Evolutionary conservation across 192 early-diverging fungal species (phyloP).

Genomic region (Entomortierella chlamydospora): DNA sequence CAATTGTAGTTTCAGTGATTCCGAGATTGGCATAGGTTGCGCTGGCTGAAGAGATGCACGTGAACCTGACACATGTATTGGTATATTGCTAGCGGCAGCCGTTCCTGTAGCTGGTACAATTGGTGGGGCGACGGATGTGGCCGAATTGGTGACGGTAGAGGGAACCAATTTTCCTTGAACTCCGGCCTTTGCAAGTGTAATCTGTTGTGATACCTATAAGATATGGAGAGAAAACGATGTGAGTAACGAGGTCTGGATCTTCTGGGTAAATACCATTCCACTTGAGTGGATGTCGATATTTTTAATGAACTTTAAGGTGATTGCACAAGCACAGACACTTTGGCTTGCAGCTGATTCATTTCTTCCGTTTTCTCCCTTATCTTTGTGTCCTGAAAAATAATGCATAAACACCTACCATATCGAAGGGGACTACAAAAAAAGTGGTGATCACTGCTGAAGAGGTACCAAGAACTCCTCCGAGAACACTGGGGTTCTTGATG

Average conservation of each 20-base stretch:
- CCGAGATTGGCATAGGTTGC: slow-evolving; percentile 36
- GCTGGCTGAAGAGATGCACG: slow-evolving; percentile 25
- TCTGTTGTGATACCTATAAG: slow-evolving; percentile 48
- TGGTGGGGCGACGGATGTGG: slow-evolving; percentile 25
- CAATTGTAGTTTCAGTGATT: slow-evolving; percentile 41
- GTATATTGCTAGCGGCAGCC: slow-evolving; percentile 19
- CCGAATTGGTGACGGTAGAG: slow-evolving; percentile 11
- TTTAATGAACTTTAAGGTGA: too few relatives aligned
- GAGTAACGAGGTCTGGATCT: neutral
- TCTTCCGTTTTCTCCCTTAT: slow-evolving; percentile 20
- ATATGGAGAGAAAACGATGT: neutral
- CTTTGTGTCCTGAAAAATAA: slow-evolving; percentile 1
- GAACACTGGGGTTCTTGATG: slow-evolving; percentile 22
- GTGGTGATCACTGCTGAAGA: slow-evolving; percentile 51
- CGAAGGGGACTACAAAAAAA: slow-evolving; percentile 53
- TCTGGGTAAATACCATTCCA: neutral
- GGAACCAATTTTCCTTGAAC: slow-evolving; percentile 26
- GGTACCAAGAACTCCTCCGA: slow-evolving; percentile 39
- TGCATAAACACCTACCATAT: slow-evolving; percentile 29
- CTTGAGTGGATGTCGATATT: neutral
- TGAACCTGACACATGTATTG: slow-evolving; percentile 33
- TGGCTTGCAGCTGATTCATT: neutral
- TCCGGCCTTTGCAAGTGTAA: slow-evolving; percentile 49
- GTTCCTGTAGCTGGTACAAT: slow-evolving; percentile 16
- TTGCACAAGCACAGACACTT: neutral